phyloP scores from a whole-genome alignment of 805 yeast genomes.

The Zygosaccharomyces pseudorouxii region DNA sequence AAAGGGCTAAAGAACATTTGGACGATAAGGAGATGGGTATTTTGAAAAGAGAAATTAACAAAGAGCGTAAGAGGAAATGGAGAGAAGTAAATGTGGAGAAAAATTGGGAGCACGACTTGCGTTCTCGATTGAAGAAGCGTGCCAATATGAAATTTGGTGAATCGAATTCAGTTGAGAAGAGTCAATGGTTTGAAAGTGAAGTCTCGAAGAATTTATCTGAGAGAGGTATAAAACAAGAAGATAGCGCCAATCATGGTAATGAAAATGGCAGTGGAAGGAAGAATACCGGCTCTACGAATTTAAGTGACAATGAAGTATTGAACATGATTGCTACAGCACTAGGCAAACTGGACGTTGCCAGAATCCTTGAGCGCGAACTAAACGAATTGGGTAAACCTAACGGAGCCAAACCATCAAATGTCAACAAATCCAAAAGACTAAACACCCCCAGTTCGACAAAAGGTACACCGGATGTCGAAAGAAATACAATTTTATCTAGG shows the following conservation, averaged over 20 bases:
- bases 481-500: background rate
- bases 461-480: background rate
- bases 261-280: slow-evolving; percentile 8
- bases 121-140: slow-evolving; percentile 69
- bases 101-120: slow-evolving; percentile 82
- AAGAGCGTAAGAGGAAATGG: slow-evolving; percentile 36
- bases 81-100: slow-evolving; percentile 59
- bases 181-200: slow-evolving; percentile 71
- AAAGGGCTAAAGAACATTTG: slow-evolving; percentile 23
- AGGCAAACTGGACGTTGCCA: slow-evolving; percentile 28
- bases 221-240: slow-evolving; percentile 16
- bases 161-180: slow-evolving; percentile 48
- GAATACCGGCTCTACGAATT: slow-evolving; percentile 14
- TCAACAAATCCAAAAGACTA: background rate
- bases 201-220: slow-evolving; percentile 48
- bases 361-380: slow-evolving; percentile 26
- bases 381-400: slow-evolving; percentile 17
- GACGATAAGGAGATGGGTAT: slow-evolving; percentile 18
- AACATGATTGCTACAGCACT: slow-evolving; percentile 29
- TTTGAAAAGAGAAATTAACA: slow-evolving; percentile 28
- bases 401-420: background rate
- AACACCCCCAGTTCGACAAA: background rate
- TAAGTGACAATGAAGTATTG: slow-evolving; percentile 30
- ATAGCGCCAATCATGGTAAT: slow-evolving; percentile 3
- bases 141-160: slow-evolving; percentile 67